Conservation (phyloP, 2,329 filamentous ascomycete species). For the Apiospora kogelbergensis region DNA sequence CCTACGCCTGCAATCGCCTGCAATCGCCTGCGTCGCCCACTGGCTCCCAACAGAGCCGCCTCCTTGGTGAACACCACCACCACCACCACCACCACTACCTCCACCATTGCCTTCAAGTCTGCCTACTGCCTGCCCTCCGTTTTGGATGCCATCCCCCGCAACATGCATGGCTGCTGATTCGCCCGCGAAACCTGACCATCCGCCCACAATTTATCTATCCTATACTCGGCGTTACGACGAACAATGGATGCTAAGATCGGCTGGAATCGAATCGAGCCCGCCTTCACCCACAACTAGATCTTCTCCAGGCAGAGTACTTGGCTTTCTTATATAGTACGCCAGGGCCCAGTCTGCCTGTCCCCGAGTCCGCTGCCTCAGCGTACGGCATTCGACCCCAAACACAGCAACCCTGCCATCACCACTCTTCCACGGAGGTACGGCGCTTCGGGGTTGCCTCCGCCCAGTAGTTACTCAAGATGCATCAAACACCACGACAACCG, state of each 20-base stretch:
- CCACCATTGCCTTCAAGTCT: background rate
- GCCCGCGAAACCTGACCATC: background rate
- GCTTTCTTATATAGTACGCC: background rate
- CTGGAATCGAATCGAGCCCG: background rate
- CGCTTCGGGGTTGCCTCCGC: slow-evolving; percentile 9
- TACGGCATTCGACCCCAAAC: background rate
- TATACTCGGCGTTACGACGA: background rate
- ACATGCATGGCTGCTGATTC: background rate
- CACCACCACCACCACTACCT: background rate
- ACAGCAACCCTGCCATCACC: slow-evolving; percentile 10
- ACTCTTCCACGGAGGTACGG: slow-evolving; percentile 5
- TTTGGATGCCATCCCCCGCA: slow-evolving; percentile 1
- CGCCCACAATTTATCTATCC: background rate
- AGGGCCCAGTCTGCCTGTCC: background rate
- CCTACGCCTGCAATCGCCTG: slow-evolving; percentile 15
- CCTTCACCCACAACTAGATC: background rate
- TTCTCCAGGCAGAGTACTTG: background rate
- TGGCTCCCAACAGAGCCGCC: slow-evolving; percentile 13
- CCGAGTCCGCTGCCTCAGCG: background rate
- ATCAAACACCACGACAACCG: slow-evolving; percentile 81
- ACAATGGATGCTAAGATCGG: slow-evolving; percentile 10
- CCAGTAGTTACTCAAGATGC: slow-evolving; percentile 58
- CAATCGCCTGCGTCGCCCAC: slow-evolving; percentile 13
- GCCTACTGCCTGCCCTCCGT: background rate
- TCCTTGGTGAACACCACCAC: background rate